Evolutionary conservation across 768 basidiomycete species (phyloP), one percentile per base, ranked within the genome.

Genomic region (Mycena rebaudengoi): DNA sequence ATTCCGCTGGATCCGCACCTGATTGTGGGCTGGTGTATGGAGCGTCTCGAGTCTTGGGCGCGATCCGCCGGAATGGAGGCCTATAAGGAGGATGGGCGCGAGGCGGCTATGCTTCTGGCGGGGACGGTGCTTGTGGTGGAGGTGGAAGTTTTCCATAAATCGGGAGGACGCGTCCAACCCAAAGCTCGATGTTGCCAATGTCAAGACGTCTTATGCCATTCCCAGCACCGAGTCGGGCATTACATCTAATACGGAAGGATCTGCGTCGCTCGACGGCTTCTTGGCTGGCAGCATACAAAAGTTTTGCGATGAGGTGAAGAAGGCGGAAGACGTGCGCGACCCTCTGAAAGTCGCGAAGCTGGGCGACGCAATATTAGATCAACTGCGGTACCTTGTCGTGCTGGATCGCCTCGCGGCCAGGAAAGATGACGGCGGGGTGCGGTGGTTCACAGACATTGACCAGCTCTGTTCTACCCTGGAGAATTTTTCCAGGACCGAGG

Each of bases 61-160:
- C 82, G 81, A 18, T 77, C 83, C 26, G 87, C 82, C 5, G 91
- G 89, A 26, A 90, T 93, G 90, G 90, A 93, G 69, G 80, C 87
- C 4, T 94, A 91, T 79, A 85, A 83, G 62, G 91, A 92, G 65
- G 83, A 86, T 45, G 76, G 76, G 20, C 80, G 80, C 35, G 83
- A 82, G 61, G 84, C 83, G 16, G 78, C 78, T 25, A 78, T 92
- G 37, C 83, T 89, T 20, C 83, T 93, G 35, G 92, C 88, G 4
- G 92, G 92, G 2, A 92, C 92, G 73, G 87, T 92, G n/a, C 78
- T 94, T 11, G 91, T 94, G 32, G 77, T 94, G 55, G 92, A 94
- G 71, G 82, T 93, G 61, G 89, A n/a, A 91, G 67, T 84, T 94
- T 65, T 70, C 78, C 14, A 73, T 88, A 60, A 77, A 84, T 62